A percentile compares a stretch with the other conserved stretches of the same genome.
Evolutionary conservation across 345 rosid species (phyloP).

Genomic region (Sonneratia alba): DNA sequence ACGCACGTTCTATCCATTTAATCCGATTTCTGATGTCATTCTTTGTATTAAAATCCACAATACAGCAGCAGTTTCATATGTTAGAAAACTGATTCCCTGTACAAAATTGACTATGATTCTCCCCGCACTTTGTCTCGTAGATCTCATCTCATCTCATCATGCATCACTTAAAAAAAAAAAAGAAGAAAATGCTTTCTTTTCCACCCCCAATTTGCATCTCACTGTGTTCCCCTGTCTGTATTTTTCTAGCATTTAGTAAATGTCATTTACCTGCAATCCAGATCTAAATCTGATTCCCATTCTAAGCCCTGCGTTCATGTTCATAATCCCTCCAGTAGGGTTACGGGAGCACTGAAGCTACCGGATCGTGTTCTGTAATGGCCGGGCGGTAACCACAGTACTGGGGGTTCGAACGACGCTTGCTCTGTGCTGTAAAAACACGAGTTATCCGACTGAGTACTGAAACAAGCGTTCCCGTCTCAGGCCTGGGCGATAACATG

Average conservation of each 20-base stretch:
- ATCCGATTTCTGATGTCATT: too few relatives aligned
- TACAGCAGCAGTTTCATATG: not conserved
- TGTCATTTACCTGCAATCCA: not conserved
- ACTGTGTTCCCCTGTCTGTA: slow-evolving; percentile 3
- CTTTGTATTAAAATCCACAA: not conserved
- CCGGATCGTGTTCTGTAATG: not conserved
- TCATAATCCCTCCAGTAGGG: not conserved
- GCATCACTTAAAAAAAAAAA: not conserved
- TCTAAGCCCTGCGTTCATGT: not conserved
- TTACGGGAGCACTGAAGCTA: not conserved
- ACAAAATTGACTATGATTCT: not conserved
- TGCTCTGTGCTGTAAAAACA: not conserved
- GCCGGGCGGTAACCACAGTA: too few relatives aligned
- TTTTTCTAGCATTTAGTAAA: not conserved
- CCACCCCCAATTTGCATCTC: not conserved
- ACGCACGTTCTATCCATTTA: too few relatives aligned
- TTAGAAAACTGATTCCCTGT: not conserved
- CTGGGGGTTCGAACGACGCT: too few relatives aligned
- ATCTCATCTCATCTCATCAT: slow-evolving; percentile 20
- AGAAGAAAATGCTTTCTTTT: not conserved
- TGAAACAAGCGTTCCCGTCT: not conserved
- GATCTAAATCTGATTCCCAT: slow-evolving; percentile 1
- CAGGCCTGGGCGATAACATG: not conserved
- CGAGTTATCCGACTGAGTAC: not conserved
- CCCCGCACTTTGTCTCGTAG: slow-evolving; percentile 5